Base-by-base conservation (phyloP, 768 basidiomycete genomes). In the Hygrophoropsis aurantiaca region DNA sequence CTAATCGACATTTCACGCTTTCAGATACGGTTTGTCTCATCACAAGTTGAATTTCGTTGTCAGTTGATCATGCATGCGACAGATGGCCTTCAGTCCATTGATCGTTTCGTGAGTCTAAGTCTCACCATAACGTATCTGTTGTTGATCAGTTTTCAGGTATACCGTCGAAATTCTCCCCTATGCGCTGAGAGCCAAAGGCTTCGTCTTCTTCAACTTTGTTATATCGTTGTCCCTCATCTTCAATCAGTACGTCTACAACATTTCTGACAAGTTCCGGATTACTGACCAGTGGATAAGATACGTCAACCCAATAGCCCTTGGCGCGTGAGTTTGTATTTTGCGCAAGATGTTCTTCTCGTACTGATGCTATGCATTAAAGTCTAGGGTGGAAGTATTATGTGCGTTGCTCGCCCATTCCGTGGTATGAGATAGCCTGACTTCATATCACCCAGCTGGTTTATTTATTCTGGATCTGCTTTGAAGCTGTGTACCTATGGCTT, bases 301-400 rank as follows among this genome's bases (percentile, higher is more conserved):
- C 40, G 58, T 66, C 42, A 70, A 71, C 52, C 71, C 71, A 1
- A 62, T 70, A 24, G 68, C 68, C 25, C 57, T 72, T 9, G 42
- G 56, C 42, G 54, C 35, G 58, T 60, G 48, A 46, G 49, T 35
- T n/a, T n/a, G n/a, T n/a, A n/a, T n/a, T n/a, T n/a, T n/a, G n/a
- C n/a, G n/a, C n/a, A n/a, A n/a, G n/a, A n/a, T n/a, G n/a, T n/a
- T n/a, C 20, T 25, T 10, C 33, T 11, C 6, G 43, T 50, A 5
- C 50, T 18, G 7, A 35, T 16, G 5, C 8, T 20, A 7, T 11
- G 16, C 18, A 19, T 2, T 11, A 47, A 30, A 60, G 58, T 6
- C 52, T 78, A 40, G 64, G 61, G 18, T 79, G 76, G 75, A 74
- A 74, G 54, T 77, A 73, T 62, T 74, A 74, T 50, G 67, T 71